Evolutionary conservation across 495 filamentous ascomycete species (phyloP).

Genomic region (Acidomyces sp.): DNA sequence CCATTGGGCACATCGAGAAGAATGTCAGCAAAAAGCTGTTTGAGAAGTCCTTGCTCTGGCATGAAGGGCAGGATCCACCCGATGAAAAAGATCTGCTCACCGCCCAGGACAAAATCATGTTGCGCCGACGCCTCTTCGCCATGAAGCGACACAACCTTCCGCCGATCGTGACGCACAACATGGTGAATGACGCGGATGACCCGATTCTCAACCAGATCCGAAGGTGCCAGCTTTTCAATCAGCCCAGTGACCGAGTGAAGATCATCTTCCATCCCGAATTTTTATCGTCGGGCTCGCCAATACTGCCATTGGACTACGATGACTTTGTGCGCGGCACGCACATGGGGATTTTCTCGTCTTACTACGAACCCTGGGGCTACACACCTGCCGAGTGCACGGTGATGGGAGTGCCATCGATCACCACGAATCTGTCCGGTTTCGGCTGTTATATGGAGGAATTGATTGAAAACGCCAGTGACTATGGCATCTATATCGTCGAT

Average conservation of each 20-base stretch:
- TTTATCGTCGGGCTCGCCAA: slow-evolving; percentile 86
- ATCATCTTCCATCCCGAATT: slow-evolving; percentile 97
- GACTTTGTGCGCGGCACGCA: slow-evolving; percentile 97
- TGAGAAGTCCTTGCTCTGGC: slow-evolving; percentile 84
- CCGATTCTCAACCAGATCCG: slow-evolving; percentile 94
- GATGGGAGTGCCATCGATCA: slow-evolving; percentile 98
- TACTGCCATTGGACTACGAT: slow-evolving; percentile 91
- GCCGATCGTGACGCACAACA: slow-evolving; percentile 98
- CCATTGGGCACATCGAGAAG: slow-evolving; percentile 76
- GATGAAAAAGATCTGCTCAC: slow-evolving; percentile 92
- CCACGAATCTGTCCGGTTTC: slow-evolving; percentile 93
- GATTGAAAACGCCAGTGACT: slow-evolving; percentile 94
- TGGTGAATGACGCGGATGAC: slow-evolving; percentile 86
- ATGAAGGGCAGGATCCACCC: slow-evolving; percentile 80
- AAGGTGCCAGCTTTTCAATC: slow-evolving; percentile 91
- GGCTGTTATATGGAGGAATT: slow-evolving; percentile 99
- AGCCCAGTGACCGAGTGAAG: slow-evolving; percentile 88
- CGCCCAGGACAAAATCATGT: slow-evolving; percentile 80
- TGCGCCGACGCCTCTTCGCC: slow-evolving; percentile 81
- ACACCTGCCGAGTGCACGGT: slow-evolving; percentile 97
- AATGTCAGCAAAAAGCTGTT: slow-evolving; percentile 89
- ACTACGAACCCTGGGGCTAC: slow-evolving; percentile 99
- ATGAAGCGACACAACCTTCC: slow-evolving; percentile 87
- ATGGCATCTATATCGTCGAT: slow-evolving; percentile 98
- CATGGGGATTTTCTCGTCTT: slow-evolving; percentile 87